Evolutionary conservation across 805 yeast genomes (phyloP).

Genomic region (Cyberlindnera mississippiensis): DNA sequence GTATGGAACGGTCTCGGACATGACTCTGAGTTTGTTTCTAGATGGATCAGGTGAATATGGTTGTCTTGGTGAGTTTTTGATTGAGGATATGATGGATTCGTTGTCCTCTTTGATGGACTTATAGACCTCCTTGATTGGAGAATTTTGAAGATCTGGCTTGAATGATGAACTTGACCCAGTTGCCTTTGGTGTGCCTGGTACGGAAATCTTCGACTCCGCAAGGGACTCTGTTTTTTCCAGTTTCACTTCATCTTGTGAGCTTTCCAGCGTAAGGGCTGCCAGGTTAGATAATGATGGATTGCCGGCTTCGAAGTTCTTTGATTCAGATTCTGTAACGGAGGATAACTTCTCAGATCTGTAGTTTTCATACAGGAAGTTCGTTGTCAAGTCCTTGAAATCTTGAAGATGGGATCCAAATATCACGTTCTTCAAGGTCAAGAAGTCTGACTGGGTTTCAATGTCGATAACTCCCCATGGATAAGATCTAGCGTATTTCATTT

Average conservation of each 20-base stretch:
- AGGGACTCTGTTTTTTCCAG: slow-evolving; percentile 2
- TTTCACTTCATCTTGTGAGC: not conserved
- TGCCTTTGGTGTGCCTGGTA: slow-evolving; percentile 16
- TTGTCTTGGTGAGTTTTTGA: slow-evolving; percentile 34
- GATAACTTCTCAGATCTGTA: slow-evolving; percentile 77
- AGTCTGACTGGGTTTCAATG: slow-evolving; percentile 49
- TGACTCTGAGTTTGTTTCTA: slow-evolving; percentile 65
- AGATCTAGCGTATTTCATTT: slow-evolving; percentile 51
- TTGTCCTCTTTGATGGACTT: slow-evolving; percentile 34
- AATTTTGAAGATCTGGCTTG: slow-evolving; percentile 25
- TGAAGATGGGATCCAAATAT: slow-evolving; percentile 79
- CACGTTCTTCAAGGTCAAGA: slow-evolving; percentile 58
- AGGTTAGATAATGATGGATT: slow-evolving; percentile 61
- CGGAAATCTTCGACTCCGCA: slow-evolving; percentile 2
- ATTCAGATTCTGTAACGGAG: slow-evolving; percentile 38
- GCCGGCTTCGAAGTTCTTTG: slow-evolving; percentile 23
- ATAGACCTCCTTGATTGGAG: slow-evolving; percentile 37
- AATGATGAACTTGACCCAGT: slow-evolving; percentile 8
- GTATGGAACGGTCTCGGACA: slow-evolving; percentile 84
- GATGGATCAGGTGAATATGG: slow-evolving; percentile 35
- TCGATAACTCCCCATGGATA: slow-evolving; percentile 76
- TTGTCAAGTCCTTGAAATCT: slow-evolving; percentile 78
- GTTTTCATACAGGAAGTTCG: slow-evolving; percentile 69
- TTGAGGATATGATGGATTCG: slow-evolving; percentile 34
- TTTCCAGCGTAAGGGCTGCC: slow-evolving; percentile 40